Percentiles rank a stretch among this genome's conserved stretches.
Evolutionary conservation across 2,329 filamentous ascomycete genomes (phyloP).

Genomic region (Diaporthe nobilis): DNA sequence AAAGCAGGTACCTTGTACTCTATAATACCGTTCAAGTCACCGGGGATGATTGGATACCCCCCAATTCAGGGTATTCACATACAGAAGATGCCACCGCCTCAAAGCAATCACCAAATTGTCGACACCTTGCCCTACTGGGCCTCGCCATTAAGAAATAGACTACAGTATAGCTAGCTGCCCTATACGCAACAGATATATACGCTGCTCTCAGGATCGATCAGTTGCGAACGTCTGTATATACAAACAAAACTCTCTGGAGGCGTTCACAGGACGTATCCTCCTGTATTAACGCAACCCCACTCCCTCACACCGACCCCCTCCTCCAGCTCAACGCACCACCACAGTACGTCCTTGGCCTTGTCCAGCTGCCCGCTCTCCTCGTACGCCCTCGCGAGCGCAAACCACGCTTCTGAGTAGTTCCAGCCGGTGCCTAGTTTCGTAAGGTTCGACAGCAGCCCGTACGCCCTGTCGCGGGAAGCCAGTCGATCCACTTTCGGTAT

Average conservation of each 20-base stretch:
- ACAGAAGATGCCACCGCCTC: neutral
- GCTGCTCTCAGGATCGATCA: neutral
- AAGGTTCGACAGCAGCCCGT: constrained; percentile 83
- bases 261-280: constrained; percentile 73
- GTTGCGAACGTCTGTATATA: constrained; percentile 13
- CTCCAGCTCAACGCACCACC: constrained; percentile 98
- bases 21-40: neutral
- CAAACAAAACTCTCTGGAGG: neutral
- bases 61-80: neutral
- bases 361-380: constrained; percentile 88
- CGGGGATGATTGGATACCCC: neutral
- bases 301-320: constrained; percentile 84
- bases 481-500: constrained; percentile 84
- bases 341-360: constrained; percentile 92
- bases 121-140: neutral
- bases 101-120: neutral
- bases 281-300: constrained; percentile 80
- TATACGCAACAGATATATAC: neutral
- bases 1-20: neutral
- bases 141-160: constrained; percentile 28
- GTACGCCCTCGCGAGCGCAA: constrained; percentile 86
- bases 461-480: constrained; percentile 91
- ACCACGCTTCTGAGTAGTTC: constrained; percentile 96
- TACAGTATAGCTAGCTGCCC: constrained; percentile 13
- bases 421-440: constrained; percentile 90